These are phyloP conservation scores for Hymenoscyphus linearis DNA, from an alignment of 2,329 filamentous ascomycete genomes.

Conservation along the genomic window DNA sequence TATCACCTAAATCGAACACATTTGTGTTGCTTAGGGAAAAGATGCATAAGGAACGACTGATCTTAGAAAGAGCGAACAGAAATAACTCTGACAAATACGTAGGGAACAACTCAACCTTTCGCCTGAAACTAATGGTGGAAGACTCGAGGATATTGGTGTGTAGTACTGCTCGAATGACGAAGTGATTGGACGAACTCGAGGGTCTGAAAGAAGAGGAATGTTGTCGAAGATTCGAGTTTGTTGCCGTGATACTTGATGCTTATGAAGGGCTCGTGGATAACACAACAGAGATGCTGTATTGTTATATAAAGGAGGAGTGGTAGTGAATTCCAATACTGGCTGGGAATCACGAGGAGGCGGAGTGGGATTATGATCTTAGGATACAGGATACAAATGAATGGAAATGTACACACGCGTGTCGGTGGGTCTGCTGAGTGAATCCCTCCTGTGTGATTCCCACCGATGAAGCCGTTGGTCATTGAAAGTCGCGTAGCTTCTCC, in stretches of 20 bases:
- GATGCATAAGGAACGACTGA: neutral
- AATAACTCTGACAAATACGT: neutral
- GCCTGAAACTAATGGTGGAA: neutral
- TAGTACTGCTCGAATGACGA: neutral
- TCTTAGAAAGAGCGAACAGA: neutral
- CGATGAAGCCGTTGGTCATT: neutral
- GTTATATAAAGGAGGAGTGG: neutral
- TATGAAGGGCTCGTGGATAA: neutral
- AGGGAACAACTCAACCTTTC: neutral
- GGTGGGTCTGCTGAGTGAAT: neutral
- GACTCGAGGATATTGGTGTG: neutral
- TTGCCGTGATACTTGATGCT: neutral
- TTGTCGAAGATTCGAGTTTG: neutral
- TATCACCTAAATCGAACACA: neutral
- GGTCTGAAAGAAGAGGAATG: neutral
- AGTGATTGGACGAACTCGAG: neutral
- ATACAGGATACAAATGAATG: neutral
- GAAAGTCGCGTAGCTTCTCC: neutral
- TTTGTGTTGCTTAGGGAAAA: neutral
- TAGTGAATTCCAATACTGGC: neutral
- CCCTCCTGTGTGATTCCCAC: neutral
- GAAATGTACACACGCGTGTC: neutral
- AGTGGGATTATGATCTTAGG: neutral
- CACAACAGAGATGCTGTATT: neutral
- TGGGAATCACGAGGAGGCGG: neutral